Base-by-base conservation (phyloP, 2,329 filamentous ascomycete genomes). In the Penicillium sp. region DNA sequence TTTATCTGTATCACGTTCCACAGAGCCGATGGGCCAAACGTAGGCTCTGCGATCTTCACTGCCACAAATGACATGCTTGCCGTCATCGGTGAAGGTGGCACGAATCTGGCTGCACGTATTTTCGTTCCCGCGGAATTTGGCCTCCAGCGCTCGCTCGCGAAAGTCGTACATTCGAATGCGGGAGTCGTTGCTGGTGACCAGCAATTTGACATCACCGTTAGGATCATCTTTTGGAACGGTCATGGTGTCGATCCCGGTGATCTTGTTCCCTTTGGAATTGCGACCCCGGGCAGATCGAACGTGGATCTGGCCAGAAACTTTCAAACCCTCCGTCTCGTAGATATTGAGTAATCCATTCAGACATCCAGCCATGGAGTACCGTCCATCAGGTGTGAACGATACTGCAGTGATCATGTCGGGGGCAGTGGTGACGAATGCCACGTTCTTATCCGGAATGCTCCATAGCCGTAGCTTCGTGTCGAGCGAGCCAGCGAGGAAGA, bases 401-500 rank as follows among this genome's bases (percentile, higher is more conserved):
- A 98, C 94, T 1, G 95, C 92, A 0, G 95, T 99, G 64, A 98
- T 93, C 76, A 98, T 90, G 68, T 97, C 93, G 0, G 89, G 87
- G 0, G 93, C 81, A 46, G 90, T 86, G 8, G 85, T 89, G 65
- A 89, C 89, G 73, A 88, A 98, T 0, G 93, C 93, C 30, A 98
- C 91, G n/a, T 85, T 87, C 75, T 96, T 97, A 75, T 99, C 95
- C 0, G 95, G 93, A 51, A 99, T 99, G 72, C 93, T 97, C 95
- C 95, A 99, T 1, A 99, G 79, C 16, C 95, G 85, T 54, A 99
- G 77, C 67, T 93, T 93, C 1, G 89, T 90, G 73, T 99, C 95
- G 6, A 98, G 83, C 0, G 92, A 97, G 8, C 95, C 95, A 19
- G 95, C 93, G 11, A 99, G 83, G 76, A 99, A 99, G 80, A 99